Conservation (phyloP, 169 alveolate species). For the Perkinsus marinus region DNA sequence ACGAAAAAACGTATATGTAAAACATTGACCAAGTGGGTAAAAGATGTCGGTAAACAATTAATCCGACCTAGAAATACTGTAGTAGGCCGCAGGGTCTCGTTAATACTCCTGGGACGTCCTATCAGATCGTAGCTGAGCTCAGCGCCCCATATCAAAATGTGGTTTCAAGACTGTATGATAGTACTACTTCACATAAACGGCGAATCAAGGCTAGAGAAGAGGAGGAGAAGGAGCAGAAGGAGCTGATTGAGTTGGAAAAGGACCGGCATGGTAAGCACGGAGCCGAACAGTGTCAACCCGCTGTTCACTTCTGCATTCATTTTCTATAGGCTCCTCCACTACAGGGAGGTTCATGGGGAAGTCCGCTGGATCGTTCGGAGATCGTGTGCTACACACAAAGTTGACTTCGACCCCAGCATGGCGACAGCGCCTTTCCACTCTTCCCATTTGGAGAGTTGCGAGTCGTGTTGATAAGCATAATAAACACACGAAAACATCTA, state of each 20-base stretch:
- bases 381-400: not conserved
- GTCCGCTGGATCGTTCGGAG: not conserved
- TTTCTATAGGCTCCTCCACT: not conserved
- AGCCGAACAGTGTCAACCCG: not conserved
- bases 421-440: not conserved
- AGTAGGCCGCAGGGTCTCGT: too few species aligned
- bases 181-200: not conserved
- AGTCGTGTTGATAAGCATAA: not conserved
- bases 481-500: not conserved
- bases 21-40: too few species aligned
- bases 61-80: too few species aligned
- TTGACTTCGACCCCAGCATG: not conserved
- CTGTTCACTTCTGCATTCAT: not conserved
- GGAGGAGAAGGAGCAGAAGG: not conserved
- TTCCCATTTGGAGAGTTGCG: not conserved
- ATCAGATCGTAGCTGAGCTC: not conserved
- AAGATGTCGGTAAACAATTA: too few species aligned
- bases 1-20: too few species aligned
- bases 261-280: not conserved
- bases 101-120: not conserved
- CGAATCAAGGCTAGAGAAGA: not conserved
- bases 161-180: not conserved
- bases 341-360: not conserved
- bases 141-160: not conserved
- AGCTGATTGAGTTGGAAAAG: not conserved